A percentile compares a stretch with the other conserved stretches of the same genome.
phyloP scores from a whole-genome alignment of 2,329 filamentous ascomycete genomes.

The Blastomyces parvus region DNA sequence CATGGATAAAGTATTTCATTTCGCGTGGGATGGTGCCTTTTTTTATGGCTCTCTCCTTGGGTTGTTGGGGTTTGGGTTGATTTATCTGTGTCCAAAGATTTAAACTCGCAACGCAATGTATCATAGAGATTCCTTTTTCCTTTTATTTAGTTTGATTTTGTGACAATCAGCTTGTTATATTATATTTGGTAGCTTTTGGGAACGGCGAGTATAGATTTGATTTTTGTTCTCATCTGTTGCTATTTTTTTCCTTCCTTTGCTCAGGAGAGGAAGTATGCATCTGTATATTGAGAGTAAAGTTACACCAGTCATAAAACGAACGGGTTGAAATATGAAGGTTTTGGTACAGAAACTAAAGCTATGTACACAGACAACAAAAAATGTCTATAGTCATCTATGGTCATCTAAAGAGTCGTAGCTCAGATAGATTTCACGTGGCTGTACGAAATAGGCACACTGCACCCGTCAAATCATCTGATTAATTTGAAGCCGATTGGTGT shows the following conservation, averaged over 20 bases:
- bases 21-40: neutral
- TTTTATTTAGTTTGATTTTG: neutral
- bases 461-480: neutral
- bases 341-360: neutral
- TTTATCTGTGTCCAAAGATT: neutral
- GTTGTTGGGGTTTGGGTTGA: neutral
- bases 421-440: neutral
- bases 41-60: neutral
- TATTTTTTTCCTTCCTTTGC: neutral
- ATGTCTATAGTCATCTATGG: neutral
- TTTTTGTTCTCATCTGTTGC: neutral
- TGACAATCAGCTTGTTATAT: neutral
- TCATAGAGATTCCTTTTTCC: neutral
- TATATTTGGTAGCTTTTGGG: neutral
- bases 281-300: neutral
- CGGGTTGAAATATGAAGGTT: too few species aligned
- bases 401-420: neutral
- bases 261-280: neutral
- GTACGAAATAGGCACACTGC: neutral
- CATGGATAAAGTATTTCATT: constrained; percentile 9
- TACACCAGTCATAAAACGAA: neutral
- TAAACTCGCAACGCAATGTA: neutral
- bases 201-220: neutral
- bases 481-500: neutral
- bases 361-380: neutral